Evolutionary conservation across 1,139 yeast species (phyloP).

Genomic region (Saccharomyces hybrid): DNA sequence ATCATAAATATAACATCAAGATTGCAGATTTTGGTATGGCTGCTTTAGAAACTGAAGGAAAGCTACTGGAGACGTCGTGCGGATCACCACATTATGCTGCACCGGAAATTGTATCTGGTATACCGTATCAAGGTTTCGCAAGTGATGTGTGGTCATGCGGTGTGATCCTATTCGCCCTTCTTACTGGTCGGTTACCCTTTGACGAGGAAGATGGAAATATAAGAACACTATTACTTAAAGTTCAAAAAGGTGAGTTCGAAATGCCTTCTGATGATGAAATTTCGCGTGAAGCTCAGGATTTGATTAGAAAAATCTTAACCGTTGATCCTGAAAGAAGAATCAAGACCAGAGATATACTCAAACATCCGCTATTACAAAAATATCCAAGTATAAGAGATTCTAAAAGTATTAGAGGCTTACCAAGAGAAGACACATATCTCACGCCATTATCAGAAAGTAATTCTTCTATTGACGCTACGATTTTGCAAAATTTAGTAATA

Average conservation of each 20-base stretch:
- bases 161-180: slow-evolving; percentile 80
- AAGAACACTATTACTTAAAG: slow-evolving; percentile 75
- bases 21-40: slow-evolving; percentile 99
- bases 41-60: slow-evolving; percentile 84
- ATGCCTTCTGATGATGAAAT: slow-evolving; percentile 74
- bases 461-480: slow-evolving; percentile 49
- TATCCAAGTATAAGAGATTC: slow-evolving; percentile 40
- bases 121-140: slow-evolving; percentile 92
- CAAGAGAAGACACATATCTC: slow-evolving; percentile 56
- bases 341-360: slow-evolving; percentile 64
- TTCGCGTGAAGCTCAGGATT: slow-evolving; percentile 59
- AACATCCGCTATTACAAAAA: slow-evolving; percentile 66
- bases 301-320: slow-evolving; percentile 62
- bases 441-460: slow-evolving; percentile 41
- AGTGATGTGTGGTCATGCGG: slow-evolving; percentile 99
- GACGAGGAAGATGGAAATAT: slow-evolving; percentile 82
- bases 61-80: slow-evolving; percentile 86
- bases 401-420: slow-evolving; percentile 44
- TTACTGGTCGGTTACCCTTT: slow-evolving; percentile 93
- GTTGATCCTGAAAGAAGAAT: slow-evolving; percentile 76
- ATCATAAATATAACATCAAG: slow-evolving; percentile 80
- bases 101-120: slow-evolving; percentile 94
- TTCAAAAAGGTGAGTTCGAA: slow-evolving; percentile 77
- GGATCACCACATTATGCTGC: slow-evolving; percentile 99
- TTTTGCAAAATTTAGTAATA: slow-evolving; percentile 59